Evolutionary conservation across 2,329 filamentous ascomycete genomes (phyloP).

Genomic region (Didymosphaeria variabile): DNA sequence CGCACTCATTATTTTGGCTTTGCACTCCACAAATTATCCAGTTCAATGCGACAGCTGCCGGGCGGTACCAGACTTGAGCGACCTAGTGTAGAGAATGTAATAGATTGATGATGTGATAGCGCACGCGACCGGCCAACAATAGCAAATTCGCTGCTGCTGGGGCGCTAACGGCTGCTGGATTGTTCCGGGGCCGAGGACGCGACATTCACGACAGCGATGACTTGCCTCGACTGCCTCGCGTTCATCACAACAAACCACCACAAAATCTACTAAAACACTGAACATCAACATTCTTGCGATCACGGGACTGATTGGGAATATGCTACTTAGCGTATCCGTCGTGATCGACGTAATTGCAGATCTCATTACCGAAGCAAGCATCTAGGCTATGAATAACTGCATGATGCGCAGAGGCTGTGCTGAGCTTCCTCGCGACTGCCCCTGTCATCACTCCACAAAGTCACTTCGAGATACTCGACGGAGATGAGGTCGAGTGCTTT

Average conservation of each 20-base stretch:
- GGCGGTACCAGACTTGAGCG: slow-evolving; percentile 4
- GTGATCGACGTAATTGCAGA: slow-evolving; percentile 5
- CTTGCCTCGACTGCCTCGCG: background rate
- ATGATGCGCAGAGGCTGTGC: slow-evolving; percentile 16
- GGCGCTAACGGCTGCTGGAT: background rate
- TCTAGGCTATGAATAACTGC: slow-evolving; percentile 13
- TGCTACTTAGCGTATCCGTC: slow-evolving; percentile 6
- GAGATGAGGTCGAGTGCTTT: slow-evolving; percentile 16
- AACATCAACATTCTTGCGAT: background rate
- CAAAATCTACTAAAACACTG: background rate
- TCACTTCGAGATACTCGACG: background rate
- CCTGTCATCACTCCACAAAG: slow-evolving; percentile 5
- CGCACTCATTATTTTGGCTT: slow-evolving; percentile 24
- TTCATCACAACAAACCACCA: background rate
- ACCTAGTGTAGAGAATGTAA: slow-evolving; percentile 11
- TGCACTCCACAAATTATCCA: background rate
- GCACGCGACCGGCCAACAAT: slow-evolving; percentile 3
- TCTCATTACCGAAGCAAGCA: slow-evolving; percentile 13
- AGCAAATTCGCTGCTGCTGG: slow-evolving; percentile 6
- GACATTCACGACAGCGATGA: background rate
- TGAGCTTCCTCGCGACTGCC: slow-evolving; percentile 1
- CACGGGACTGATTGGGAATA: background rate
- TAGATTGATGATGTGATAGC: slow-evolving; percentile 6
- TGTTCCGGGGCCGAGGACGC: slow-evolving; percentile 1
- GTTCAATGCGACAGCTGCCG: background rate